Base-by-base conservation (phyloP, 2,329 filamentous ascomycete genomes). In the Trichoderma brevicompactum region DNA sequence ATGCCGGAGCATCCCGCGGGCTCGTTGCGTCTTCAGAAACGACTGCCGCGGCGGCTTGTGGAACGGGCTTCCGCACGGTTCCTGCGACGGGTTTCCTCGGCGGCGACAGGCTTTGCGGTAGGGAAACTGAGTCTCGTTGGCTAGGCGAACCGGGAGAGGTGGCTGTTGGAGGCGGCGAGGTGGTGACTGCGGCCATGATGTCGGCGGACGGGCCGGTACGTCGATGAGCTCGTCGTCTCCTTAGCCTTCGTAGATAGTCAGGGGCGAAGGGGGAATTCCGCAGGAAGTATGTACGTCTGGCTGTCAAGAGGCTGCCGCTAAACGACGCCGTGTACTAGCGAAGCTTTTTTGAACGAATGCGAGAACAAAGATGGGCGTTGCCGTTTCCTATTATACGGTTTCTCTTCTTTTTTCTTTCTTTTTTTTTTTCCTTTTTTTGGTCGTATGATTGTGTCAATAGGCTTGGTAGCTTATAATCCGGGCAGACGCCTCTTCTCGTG, bases 1-100 rank as follows among this genome's bases (percentile, higher is more conserved):
- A 87, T 34, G 82, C 78, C 36, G 85, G 85, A 15, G 81, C 79
- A 58, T 83, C 80, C 67, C 81, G 80, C 66, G 87, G 76, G 66
- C 79, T 78, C 28, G 82, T 79, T 19, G 79, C 79, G 58, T 78
- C 68, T 34, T 41, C 64, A 28, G 56, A 78, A 44, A 68, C 64
- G 28, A 68, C 61, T 17, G 70, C 68, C 53, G 73, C 65, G 53
- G 69, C 65, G n/a, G 74, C 65, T 15, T 74, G 69, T 34, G 78
- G 73, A 41, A 81, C 68, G n/a, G 79, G 78, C 65, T 79, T 80
- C 64, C 77, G 71, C 41, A 67, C 62, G 36, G 69, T 66, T 58
- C 69, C 66, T 58, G 71, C 69, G 69, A 66, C 68, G 56, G 69
- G 64, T 60, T 68, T 71, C 38, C 63, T 43, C 46, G 49, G 8